Evolutionary conservation across 805 yeast species (phyloP).

Genomic region (Metschnikowia aberdeeniae): DNA sequence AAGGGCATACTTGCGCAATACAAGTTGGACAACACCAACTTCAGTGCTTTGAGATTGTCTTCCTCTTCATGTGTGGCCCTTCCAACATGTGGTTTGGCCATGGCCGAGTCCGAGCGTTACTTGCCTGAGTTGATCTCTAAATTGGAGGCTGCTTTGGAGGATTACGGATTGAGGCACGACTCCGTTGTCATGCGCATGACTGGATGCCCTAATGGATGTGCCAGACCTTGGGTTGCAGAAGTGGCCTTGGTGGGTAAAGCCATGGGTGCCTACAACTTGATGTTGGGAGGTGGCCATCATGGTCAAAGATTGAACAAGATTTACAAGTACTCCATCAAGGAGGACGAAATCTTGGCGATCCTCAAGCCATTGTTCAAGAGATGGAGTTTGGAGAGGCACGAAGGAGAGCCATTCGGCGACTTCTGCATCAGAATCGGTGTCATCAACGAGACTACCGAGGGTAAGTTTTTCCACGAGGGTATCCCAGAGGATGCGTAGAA

Average conservation of each 20-base stretch:
- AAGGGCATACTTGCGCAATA: slow-evolving; percentile 65
- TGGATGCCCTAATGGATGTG: slow-evolving; percentile 98
- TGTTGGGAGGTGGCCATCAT: slow-evolving; percentile 94
- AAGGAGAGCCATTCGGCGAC: slow-evolving; percentile 95
- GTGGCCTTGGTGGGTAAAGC: slow-evolving; percentile 96
- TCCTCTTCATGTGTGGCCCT: slow-evolving; percentile 97
- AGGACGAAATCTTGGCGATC: slow-evolving; percentile 75
- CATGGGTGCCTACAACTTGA: slow-evolving; percentile 83
- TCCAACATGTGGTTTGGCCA: slow-evolving; percentile 98
- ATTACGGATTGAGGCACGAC: slow-evolving; percentile 89
- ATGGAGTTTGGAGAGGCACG: slow-evolving; percentile 89
- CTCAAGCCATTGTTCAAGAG: slow-evolving; percentile 85
- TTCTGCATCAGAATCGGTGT: slow-evolving; percentile 84
- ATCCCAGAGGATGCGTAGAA: slow-evolving; percentile 68
- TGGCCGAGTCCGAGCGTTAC: slow-evolving; percentile 96
- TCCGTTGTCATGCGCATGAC: slow-evolving; percentile 97
- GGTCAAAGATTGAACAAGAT: slow-evolving; percentile 92
- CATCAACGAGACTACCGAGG: slow-evolving; percentile 84
- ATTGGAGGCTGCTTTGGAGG: slow-evolving; percentile 83
- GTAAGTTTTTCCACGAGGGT: slow-evolving; percentile 92
- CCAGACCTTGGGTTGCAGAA: slow-evolving; percentile 98
- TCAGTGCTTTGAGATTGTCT: slow-evolving; percentile 79
- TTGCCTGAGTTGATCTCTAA: slow-evolving; percentile 79
- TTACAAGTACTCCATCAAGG: slow-evolving; percentile 82
- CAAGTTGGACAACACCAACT: slow-evolving; percentile 78